phyloP scores from a whole-genome alignment of 2,329 filamentous ascomycete species.

The Exophiala calicioides region DNA sequence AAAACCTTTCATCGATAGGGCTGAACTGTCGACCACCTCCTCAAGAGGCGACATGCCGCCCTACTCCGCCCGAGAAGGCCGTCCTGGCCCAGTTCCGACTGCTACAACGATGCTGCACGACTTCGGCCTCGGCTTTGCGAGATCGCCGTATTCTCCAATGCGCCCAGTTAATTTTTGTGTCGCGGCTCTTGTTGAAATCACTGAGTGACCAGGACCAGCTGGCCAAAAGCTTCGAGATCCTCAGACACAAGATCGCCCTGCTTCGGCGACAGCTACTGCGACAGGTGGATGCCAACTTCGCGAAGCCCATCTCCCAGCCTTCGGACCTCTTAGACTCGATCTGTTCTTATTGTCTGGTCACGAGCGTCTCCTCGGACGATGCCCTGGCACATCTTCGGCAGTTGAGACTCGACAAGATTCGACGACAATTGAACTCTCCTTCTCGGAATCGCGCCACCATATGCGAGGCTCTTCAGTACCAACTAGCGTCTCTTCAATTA shows the following conservation, averaged over 20 bases:
- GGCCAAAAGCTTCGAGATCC: slow-evolving; percentile 59
- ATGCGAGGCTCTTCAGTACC: slow-evolving; percentile 67
- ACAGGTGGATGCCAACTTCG: slow-evolving; percentile 60
- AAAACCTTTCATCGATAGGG: slow-evolving; percentile 70
- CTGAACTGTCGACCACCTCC: slow-evolving; percentile 68
- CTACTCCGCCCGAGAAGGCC: slow-evolving; percentile 13
- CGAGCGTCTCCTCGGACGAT: slow-evolving; percentile 76
- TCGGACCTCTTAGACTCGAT: slow-evolving; percentile 68
- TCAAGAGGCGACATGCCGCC: slow-evolving; percentile 3
- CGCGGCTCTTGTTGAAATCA: slow-evolving; percentile 72
- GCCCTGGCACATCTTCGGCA: slow-evolving; percentile 76
- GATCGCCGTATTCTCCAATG: slow-evolving; percentile 51
- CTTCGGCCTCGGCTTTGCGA: slow-evolving; percentile 56
- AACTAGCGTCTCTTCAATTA: slow-evolving; percentile 73
- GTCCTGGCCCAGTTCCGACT: slow-evolving; percentile 56
- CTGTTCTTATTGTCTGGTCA: slow-evolving; percentile 78
- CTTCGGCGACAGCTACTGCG: slow-evolving; percentile 66
- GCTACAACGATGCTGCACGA: slow-evolving; percentile 57
- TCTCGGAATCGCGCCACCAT: slow-evolving; percentile 56
- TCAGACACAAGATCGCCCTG: slow-evolving; percentile 64
- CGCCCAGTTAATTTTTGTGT: slow-evolving; percentile 70
- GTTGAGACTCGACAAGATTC: slow-evolving; percentile 69
- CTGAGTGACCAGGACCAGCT: slow-evolving; percentile 57
- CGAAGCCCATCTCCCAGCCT: slow-evolving; percentile 44
- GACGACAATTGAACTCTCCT: slow-evolving; percentile 60